Evolutionary conservation across 768 basidiomycete species (phyloP).

Genomic region (Tulasnella calospora): DNA sequence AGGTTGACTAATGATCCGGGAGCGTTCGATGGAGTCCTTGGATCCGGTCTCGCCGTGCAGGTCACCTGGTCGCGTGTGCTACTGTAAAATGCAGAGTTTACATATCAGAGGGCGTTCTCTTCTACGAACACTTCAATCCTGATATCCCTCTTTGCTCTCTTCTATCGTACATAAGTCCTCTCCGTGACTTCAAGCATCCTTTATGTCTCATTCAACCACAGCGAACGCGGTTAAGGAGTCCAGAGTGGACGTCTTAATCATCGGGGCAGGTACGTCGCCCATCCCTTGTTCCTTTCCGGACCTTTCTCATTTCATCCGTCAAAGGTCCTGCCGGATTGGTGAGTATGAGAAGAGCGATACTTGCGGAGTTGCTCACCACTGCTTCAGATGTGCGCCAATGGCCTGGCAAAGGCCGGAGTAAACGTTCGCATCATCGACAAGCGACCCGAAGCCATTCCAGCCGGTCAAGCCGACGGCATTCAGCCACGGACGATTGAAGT

Average conservation of each 20-base stretch:
- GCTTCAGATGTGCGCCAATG: slow-evolving; percentile 56
- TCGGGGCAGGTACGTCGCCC: slow-evolving; percentile 26
- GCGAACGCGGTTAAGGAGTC: background rate
- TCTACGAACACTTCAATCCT: background rate
- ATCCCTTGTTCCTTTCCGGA: slow-evolving; percentile 22
- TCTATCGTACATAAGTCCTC: background rate
- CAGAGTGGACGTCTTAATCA: slow-evolving; percentile 27
- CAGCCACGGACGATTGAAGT: slow-evolving; percentile 54
- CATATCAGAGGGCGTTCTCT: background rate
- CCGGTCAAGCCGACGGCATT: slow-evolving; percentile 55
- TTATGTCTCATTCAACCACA: background rate
- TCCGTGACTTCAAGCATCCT: background rate
- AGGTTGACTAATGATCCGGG: background rate
- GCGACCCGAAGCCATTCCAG: slow-evolving; percentile 41
- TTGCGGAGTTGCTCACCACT: slow-evolving; percentile 38
- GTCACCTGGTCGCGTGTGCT: background rate
- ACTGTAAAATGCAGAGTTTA: background rate
- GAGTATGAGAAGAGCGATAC: background rate
- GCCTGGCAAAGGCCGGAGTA: slow-evolving; percentile 52
- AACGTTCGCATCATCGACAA: slow-evolving; percentile 58
- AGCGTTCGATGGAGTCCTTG: background rate
- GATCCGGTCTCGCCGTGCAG: slow-evolving; percentile 5
- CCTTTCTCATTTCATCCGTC: background rate
- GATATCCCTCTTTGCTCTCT: background rate
- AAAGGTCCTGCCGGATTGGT: slow-evolving; percentile 24